phyloP scores from a whole-genome alignment of 108 stramenopile genomes.

The Conticribra weissflogii region DNA sequence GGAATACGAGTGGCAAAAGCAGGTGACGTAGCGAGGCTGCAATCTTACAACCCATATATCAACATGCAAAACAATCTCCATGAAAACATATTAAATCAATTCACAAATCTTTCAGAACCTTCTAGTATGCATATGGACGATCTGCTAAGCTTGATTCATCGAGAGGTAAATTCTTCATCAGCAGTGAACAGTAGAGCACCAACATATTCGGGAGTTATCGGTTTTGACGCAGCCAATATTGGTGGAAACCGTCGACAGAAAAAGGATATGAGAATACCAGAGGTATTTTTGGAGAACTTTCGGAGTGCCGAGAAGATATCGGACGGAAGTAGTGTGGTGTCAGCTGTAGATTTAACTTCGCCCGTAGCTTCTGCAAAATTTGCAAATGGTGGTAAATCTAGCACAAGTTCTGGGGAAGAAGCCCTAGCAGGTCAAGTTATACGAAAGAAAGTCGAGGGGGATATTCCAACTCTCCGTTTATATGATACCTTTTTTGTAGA shows the following conservation, averaged over 20 bases:
- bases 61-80: too few species aligned
- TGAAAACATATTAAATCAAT: too few species aligned
- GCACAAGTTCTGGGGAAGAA: background rate
- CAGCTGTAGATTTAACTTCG: constrained; percentile 6
- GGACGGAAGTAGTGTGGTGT: background rate
- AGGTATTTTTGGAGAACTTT: constrained; percentile 52
- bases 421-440: background rate
- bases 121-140: too few species aligned
- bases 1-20: background rate
- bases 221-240: too few species aligned
- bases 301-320: constrained; percentile 23
- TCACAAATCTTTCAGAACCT: too few species aligned
- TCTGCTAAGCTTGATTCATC: too few species aligned
- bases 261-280: constrained; percentile 51
- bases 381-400: background rate
- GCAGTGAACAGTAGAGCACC: too few species aligned
- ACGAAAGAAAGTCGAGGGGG: constrained; percentile 63
- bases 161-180: too few species aligned
- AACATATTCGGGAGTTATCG: too few species aligned
- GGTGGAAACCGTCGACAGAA: constrained; percentile 7
- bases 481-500: constrained; percentile 64
- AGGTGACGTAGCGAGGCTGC: too few species aligned
- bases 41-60: too few species aligned
- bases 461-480: constrained; percentile 57
- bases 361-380: background rate